These are phyloP conservation scores for Waltiozyma sp. DNA, from an alignment of 1,139 yeast species.

Conservation along the genomic window DNA sequence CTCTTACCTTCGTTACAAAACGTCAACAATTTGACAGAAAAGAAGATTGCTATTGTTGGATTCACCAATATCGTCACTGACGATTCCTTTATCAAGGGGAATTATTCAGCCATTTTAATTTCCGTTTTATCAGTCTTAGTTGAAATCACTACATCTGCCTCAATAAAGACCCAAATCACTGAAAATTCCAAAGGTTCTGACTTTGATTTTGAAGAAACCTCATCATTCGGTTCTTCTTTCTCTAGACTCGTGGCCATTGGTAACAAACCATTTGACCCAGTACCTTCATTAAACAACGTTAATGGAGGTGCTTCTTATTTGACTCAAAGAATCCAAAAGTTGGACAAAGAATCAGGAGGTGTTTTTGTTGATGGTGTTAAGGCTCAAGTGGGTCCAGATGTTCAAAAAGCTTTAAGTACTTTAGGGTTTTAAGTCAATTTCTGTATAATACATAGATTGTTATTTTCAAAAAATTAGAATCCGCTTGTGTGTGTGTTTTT, in stretches of 20 bases:
- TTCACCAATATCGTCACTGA: conserved; percentile 39
- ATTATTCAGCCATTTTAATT: conserved; percentile 34
- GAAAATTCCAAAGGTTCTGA: conserved; percentile 23
- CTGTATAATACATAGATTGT: neutral
- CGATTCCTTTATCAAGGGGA: conserved; percentile 25
- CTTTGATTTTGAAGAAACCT: conserved; percentile 29
- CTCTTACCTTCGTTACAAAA: conserved; percentile 57
- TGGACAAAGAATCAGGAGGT: conserved; percentile 18
- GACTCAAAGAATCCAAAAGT: conserved; percentile 22
- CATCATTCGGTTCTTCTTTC: conserved; percentile 75
- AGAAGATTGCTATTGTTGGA: conserved; percentile 70
- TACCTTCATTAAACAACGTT: conserved; percentile 34
- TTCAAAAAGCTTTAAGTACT: conserved; percentile 23
- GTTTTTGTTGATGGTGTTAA: conserved; percentile 20
- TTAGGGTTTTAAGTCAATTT: conserved; percentile 12
- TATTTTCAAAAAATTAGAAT: no score
- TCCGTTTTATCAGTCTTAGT: conserved; percentile 44
- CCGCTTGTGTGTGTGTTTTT: no score
- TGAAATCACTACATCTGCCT: conserved; percentile 28
- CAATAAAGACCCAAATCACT: conserved; percentile 13
- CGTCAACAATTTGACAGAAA: conserved; percentile 59
- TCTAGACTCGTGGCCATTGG: conserved; percentile 62
- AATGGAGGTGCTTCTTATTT: conserved; percentile 27
- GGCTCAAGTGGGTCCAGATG: conserved; percentile 27
- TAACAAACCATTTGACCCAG: conserved; percentile 57